Conservation (phyloP, 2,329 filamentous ascomycete species). For the Sclerotinia glacialis region DNA sequence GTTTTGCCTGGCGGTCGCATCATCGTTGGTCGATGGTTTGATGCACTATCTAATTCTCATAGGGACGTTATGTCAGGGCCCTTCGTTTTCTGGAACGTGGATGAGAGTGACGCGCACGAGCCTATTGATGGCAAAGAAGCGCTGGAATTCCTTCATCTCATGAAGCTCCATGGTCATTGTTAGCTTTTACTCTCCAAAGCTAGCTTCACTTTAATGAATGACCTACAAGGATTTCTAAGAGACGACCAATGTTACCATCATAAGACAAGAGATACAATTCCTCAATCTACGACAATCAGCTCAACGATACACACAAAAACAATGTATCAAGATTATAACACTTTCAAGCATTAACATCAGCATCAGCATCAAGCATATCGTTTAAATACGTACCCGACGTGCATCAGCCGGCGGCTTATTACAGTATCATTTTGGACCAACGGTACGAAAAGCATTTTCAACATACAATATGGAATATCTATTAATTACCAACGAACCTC, state of each 20-base stretch:
- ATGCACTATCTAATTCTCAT: constrained; percentile 25
- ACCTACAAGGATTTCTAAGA: background rate
- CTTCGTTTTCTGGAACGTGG: constrained; percentile 42
- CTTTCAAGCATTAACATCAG: background rate
- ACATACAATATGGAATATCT: background rate
- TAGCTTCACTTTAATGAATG: background rate
- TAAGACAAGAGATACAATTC: background rate
- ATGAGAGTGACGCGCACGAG: constrained; percentile 24
- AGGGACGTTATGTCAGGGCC: constrained; percentile 34
- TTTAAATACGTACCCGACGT: background rate
- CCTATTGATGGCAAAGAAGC: constrained; percentile 29
- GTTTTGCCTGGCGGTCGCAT: constrained; percentile 47
- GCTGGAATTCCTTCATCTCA: constrained; percentile 29
- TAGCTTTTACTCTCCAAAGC: background rate
- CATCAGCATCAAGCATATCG: background rate
- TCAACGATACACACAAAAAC: background rate
- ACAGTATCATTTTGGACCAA: constrained; percentile 8
- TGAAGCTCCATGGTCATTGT: background rate
- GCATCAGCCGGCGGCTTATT: background rate
- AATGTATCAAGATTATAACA: background rate
- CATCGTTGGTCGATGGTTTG: constrained; percentile 52
- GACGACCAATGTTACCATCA: background rate
- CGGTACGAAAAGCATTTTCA: background rate
- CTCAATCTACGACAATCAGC: background rate
- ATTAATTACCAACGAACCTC: background rate